Evolutionary conservation across 805 yeast species (phyloP), one percentile per base, ranked within the genome.

Genomic region (Komagataella mondaviorum): DNA sequence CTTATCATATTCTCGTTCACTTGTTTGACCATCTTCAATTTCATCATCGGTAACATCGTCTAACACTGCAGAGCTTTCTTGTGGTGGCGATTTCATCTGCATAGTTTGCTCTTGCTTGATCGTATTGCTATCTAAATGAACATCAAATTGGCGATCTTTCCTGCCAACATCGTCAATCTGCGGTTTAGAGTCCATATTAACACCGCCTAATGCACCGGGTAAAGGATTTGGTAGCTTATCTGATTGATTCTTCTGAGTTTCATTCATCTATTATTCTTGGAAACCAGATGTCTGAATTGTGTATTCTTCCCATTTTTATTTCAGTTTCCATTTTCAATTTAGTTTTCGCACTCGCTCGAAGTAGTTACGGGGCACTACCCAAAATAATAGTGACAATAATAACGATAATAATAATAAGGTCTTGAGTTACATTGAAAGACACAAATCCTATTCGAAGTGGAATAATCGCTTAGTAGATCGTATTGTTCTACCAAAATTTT

Each of bases 1-100:
- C 0, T 75, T 78, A 1, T 71, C 77, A 0, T 71, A 52, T 10
- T 49, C 48, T n/a, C 20, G 51, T 12, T 44, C 51, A 6, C 18
- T 44, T 8, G 39, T 39, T 45, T 17, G 39, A 14, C 8, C 45
- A 10, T 44, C 48, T 12, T 47, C 47, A 16, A 20, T 14, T 20
- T 49, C 47, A 17, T 51, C 48, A 20, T 46, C 23, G 17, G 24
- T 12, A 47, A 18, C 49, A 14, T 23, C 36, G 14, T 10, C 39
- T 30, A 2, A 3, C 4, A 20, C 20, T 17, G 14, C 18, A 23
- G 49, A n/a, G 6, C 18, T 44, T 14, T 14, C 23, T 17, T 44
- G 23, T 18, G 46, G 16, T 4, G 46, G 10, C 4, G 20, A 44
- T 12, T 44, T 44, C 23, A 17, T 16, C 6, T 44, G 23, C 20